Base-by-base conservation (phyloP, 352 stramenopile species). In the Phytopythium litorale region DNA sequence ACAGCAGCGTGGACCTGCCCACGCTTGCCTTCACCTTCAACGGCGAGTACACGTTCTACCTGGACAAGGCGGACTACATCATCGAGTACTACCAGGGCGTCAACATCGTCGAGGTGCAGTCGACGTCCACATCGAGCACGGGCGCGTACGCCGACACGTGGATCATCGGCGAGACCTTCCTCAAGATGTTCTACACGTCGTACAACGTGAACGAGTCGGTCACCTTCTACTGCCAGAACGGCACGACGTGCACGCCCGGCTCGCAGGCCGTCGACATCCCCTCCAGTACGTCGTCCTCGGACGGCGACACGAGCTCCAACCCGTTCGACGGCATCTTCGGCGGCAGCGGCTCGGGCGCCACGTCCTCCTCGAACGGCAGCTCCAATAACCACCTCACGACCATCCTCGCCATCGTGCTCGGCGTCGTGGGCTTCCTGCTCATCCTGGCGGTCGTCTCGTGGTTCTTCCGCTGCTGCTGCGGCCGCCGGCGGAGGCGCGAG, bases 101-200 rank as follows among this genome's bases (percentile, higher is more conserved):
- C 55, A 53, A 75, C 12, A 59, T 77, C 16, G 76, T 84, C 4
- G 73, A 84, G 52, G 54, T 84, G 23, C 76, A 82, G 60, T 49
- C 76, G 2, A 75, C 70, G 37, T 78, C 71, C 8, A 68, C 58
- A 21, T 70, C 46, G 40, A 76, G 73, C 37, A 46, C 19, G 25
- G 55, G 60, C 3, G 52, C 68, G 28, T 76, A 82, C 48, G 67
- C 62, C 16, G 72, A 92, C 64, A 83, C 69, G 15, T 93, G 84
- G 84, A 87, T 93, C 62, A 65, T 93, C 11, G 82, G 84, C n/a
- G 80, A 83, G 40, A 91, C 84, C 18, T 90, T 93, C 52, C 61
- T 93, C 16, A 89, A 90, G 60, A 58, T 74, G 3, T 93, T 86
- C 60, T 93, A 91, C 66, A 83, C 81, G 7, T 66, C 63, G 25